Base-by-base conservation (phyloP, 2,329 filamentous ascomycete species). In the Ceratocystis huliohia region DNA sequence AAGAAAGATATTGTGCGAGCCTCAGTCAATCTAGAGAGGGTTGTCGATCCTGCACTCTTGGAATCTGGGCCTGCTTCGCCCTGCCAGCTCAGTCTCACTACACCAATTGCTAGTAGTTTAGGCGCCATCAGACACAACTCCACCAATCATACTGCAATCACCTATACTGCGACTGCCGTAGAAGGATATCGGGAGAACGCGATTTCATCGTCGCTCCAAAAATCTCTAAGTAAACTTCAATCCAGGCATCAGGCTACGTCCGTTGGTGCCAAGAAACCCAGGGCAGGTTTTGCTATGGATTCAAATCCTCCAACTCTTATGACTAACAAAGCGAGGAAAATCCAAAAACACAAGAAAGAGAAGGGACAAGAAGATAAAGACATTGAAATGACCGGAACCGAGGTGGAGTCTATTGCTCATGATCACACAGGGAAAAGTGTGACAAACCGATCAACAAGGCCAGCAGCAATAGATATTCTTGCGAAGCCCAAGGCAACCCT, bases 341-440 rank as follows among this genome's bases (percentile, higher is more conserved):
- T n/a, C 4, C 56, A 61, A 17, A 61, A 25, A 17, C 56, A 37
- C 13, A 65, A 69, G 13, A 66, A 56, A 20, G 65, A 68, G 37
- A 72, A 70, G 66, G 69, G 46, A 69, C 71, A 46, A 67, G 48
- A 53, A 25, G 48, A 53, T 0, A 5, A 10, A 4, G 20, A 53
- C 25, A 7, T 53, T 22, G 20, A 22, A 8, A 25, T 25, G 20
- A 6, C 48, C 13, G n/a, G 25, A 53, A 3, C 48, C 5, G 48
- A 28, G 48, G 10, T 5, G 8, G 48, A 53, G 13, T 13, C 20
- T 53, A 25, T 25, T 13, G 8, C 25, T 4, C 3, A 53, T 22
- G 13, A 15, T 13, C 48, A 13, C 20, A 5, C 20, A 4, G 20
- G 20, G 7, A 25, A 8, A 13, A 53, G 48, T n/a, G 25, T 5